Evolutionary conservation across 2,329 filamentous ascomycete species (phyloP).

Genomic region (Fusarium verticillioides): DNA sequence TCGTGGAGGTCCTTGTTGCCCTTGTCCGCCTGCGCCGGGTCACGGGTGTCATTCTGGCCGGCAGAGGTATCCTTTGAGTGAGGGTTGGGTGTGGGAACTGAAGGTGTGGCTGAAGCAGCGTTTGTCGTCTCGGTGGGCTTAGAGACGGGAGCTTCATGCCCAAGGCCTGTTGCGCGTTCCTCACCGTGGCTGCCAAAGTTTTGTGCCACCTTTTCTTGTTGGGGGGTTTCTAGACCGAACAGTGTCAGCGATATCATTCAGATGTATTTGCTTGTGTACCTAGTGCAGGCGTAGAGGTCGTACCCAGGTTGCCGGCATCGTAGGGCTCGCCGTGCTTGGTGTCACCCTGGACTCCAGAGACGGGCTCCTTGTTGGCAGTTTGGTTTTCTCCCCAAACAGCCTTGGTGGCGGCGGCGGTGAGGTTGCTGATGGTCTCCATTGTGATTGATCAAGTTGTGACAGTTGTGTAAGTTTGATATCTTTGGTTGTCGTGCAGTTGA

Average conservation of each 20-base stretch:
- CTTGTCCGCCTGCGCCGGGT: slow-evolving; percentile 48
- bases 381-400: slow-evolving; percentile 58
- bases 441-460: slow-evolving; percentile 31
- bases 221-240: slow-evolving; percentile 19
- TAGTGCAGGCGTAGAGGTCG: slow-evolving; percentile 1
- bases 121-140: background rate
- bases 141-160: slow-evolving; percentile 3
- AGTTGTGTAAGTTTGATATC: background rate
- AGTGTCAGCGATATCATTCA: slow-evolving; percentile 3
- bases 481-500: background rate
- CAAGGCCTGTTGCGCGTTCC: slow-evolving; percentile 10
- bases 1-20: slow-evolving; percentile 51
- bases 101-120: background rate
- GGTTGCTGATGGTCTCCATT: slow-evolving; percentile 74
- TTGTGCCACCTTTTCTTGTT: slow-evolving; percentile 35
- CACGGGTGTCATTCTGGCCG: slow-evolving; percentile 55
- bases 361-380: slow-evolving; percentile 66
- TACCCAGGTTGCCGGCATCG: slow-evolving; percentile 80
- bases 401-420: slow-evolving; percentile 56
- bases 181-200: slow-evolving; percentile 22
- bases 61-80: slow-evolving; percentile 35
- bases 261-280: background rate
- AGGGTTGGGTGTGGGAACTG: slow-evolving; percentile 1
- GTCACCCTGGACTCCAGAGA: slow-evolving; percentile 76
- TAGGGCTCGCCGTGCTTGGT: slow-evolving; percentile 77